Base-by-base conservation (phyloP, 1,284 basidiomycete species). In the Ustilago nuda region DNA sequence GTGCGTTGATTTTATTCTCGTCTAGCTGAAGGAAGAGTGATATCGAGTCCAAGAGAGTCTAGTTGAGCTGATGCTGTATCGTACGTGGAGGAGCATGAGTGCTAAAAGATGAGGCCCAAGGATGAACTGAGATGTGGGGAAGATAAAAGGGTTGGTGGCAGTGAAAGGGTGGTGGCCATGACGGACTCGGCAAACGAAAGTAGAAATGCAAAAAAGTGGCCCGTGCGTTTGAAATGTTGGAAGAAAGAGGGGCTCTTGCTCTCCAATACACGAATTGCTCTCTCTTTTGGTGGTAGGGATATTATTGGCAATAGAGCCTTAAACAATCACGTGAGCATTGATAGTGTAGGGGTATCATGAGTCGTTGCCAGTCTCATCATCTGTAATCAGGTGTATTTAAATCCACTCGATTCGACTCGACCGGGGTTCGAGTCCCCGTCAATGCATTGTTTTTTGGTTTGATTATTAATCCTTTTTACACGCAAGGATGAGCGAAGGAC, bases 371-470 rank as follows among this genome's bases (percentile, higher is more conserved):
- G 15, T 46, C 63, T 70, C 72, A 66, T 69, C 66, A 53, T 39
- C 56, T 54, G 37, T 19, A 11, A 6, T 13, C 19, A 56, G 43
- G 39, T 41, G 57, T 66, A 61, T 58, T 46, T 61, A 56, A 56
- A 46, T 45, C 43, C 43, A 45, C 19, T 60, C 55, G 63, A 63
- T 72, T 72, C 75, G 75, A 69, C 75, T 73, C 70, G 74, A 76
- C 74, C 74, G 74, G 74, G 74, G 74, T 76, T 76, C 74, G 74
- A 76, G 69, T 76, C 74, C 74, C 74, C 74, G 74, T 76, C 74
- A 76, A 76, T 76, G 74, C 74, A 76, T 52, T 62, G 39, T 48
- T 64, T 64, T 66, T 54, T 19, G 19, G 19, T 19, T 50, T 53
- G 46, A 35, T 13, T 36, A 17, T 43, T 27, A 9, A 32, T 19